phyloP scores from a whole-genome alignment of 169 alveolate genomes.

The Plasmodium gonderi region DNA sequence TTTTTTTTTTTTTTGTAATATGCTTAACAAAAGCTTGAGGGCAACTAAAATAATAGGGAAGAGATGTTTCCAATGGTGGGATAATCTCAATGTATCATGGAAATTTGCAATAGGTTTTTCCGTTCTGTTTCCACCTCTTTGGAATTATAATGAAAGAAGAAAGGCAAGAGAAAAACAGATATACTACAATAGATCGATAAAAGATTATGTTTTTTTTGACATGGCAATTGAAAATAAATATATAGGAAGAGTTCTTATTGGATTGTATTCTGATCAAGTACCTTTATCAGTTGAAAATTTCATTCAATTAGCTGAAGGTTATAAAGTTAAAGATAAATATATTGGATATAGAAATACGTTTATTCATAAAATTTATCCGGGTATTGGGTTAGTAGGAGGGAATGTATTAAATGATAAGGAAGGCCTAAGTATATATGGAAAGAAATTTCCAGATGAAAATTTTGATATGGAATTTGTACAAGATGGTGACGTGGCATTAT shows the following conservation, averaged over 20 bases:
- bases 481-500: slow-evolving; percentile 85
- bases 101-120: slow-evolving; percentile 42
- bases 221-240: slow-evolving; percentile 80
- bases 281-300: slow-evolving; percentile 85
- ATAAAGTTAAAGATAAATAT: slow-evolving; percentile 74
- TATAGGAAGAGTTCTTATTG: slow-evolving; percentile 82
- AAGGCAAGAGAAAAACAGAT: slow-evolving; percentile 64
- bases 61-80: slow-evolving; percentile 60
- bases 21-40: slow-evolving; percentile 46
- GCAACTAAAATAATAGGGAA: slow-evolving; percentile 47
- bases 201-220: slow-evolving; percentile 85
- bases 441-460: slow-evolving; percentile 83
- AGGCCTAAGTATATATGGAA: slow-evolving; percentile 81
- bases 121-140: slow-evolving; percentile 48
- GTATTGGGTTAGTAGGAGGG: slow-evolving; percentile 81
- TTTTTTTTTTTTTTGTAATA: background rate
- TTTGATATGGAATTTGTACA: slow-evolving; percentile 81
- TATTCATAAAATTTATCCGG: slow-evolving; percentile 77
- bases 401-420: slow-evolving; percentile 78
- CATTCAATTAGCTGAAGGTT: slow-evolving; percentile 82
- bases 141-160: slow-evolving; percentile 73
- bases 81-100: slow-evolving; percentile 41
- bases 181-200: slow-evolving; percentile 72
- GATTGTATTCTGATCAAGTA: slow-evolving; percentile 83
- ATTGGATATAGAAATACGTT: slow-evolving; percentile 82